Percentiles rank a stretch among this genome's conserved stretches.
These are phyloP conservation scores for Cairneyella variabilis DNA, from an alignment of 495 filamentous ascomycete species.

Conservation along the genomic window DNA sequence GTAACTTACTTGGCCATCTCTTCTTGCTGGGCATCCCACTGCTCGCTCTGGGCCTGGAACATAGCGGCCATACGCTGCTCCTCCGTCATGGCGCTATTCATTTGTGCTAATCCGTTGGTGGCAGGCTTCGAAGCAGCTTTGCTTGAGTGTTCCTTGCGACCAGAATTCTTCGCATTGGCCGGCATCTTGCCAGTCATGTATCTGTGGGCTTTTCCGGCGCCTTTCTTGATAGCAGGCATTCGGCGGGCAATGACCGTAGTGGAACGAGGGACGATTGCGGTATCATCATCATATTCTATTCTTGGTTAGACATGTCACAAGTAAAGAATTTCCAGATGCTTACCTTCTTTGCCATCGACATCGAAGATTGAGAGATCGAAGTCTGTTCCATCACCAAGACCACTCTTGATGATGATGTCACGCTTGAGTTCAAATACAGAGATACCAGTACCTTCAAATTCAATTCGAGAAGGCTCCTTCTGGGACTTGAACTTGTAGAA, in stretches of 20 bases:
- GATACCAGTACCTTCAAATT: constrained; percentile 97
- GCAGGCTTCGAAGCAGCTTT: constrained; percentile 32
- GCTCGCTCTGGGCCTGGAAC: constrained; percentile 76
- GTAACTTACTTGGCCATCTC: constrained; percentile 86
- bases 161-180: constrained; percentile 74
- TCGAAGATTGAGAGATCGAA: constrained; percentile 93
- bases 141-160: constrained; percentile 57
- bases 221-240: constrained; percentile 68
- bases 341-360: constrained; percentile 90
- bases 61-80: constrained; percentile 89
- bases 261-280: constrained; percentile 87
- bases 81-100: constrained; percentile 74
- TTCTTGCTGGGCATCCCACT: constrained; percentile 85
- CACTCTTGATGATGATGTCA: constrained; percentile 92
- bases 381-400: constrained; percentile 91
- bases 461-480: constrained; percentile 88
- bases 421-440: constrained; percentile 98
- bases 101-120: constrained; percentile 52
- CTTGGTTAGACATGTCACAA: too few relatives aligned
- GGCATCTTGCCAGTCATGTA: constrained; percentile 99
- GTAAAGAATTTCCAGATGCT: constrained; percentile 32
- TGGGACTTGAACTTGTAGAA: constrained; percentile 99
- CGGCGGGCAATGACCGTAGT: constrained; percentile 89
- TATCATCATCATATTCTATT: constrained; percentile 94
- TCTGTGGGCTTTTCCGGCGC: constrained; percentile 83